Evolutionary conservation across 2,329 filamentous ascomycete genomes (phyloP), one percentile per base, ranked within the genome.

Genomic region (Cladosporium austrohemisphaericum): DNA sequence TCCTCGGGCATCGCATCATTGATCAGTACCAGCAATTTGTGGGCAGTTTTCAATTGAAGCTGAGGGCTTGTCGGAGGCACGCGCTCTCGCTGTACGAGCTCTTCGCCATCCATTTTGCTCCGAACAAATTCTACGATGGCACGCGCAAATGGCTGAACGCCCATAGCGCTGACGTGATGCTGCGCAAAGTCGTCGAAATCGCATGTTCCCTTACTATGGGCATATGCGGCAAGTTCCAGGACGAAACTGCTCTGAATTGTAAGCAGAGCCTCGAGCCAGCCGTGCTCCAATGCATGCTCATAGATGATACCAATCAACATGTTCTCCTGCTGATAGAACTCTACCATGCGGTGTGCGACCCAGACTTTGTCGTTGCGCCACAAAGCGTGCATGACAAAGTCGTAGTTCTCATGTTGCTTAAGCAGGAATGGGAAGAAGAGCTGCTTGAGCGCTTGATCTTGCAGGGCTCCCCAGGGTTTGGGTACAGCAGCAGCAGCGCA

Each of bases 331-430:
- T 84, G 85, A 65, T 93, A 89, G 7, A 81, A 79, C 52, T 90
- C 84, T 33, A 92, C 82, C 26, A 98, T 80, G 51, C 87, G 83
- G 55, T 84, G 80, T 8, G 85, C 84, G 13, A 97, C 86, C 86
- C 90, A 97, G 16, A 85, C 79, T 57, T 84, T 87, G 64, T 97
- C 89, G 64, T 93, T 90, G 58, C 86, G 84, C 91, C 92, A 97
- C 5, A 95, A 73, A 51, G 89, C 91, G 63, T 95, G 85, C 50
- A 98, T 79, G 11, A 95, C 92, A 55, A 96, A 94, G 57, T 91
- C 84, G 65, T 88, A 86, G 49, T 91, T 81, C 4, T 84, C 78
- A 9, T 89, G 83, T 49, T 83, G 80, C 67, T 91, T 91, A 61
- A 84, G 79, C 22, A 96, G 76, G 64, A 95, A 96, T 9, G 86